These are phyloP conservation scores for Pseudocercospora eumusae DNA, from an alignment of 2,329 filamentous ascomycete species.

Conservation along the genomic window DNA sequence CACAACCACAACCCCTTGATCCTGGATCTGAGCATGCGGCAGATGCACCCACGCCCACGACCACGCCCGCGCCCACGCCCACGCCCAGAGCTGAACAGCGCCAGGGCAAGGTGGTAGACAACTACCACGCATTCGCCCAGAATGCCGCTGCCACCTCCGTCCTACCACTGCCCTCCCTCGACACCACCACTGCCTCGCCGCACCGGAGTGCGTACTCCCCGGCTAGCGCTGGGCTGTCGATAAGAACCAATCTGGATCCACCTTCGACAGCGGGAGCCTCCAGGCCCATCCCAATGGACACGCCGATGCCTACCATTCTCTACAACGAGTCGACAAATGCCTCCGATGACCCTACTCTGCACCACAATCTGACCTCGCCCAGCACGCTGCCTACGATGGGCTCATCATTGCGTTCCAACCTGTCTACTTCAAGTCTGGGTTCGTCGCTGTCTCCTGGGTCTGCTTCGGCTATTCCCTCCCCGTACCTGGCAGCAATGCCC, in stretches of 20 bases:
- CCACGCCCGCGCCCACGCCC: not conserved
- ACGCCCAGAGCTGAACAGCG: conserved; percentile 6
- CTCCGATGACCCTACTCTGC: conserved; percentile 16
- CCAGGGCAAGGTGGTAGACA: not conserved
- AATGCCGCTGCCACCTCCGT: not conserved
- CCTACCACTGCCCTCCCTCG: conserved; percentile 2
- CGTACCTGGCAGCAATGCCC: conserved; percentile 50
- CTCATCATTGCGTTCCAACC: conserved; percentile 42
- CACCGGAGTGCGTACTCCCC: conserved; percentile 13
- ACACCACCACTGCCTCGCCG: conserved; percentile 7
- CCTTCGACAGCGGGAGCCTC: conserved; percentile 16
- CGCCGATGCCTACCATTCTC: conserved; percentile 26
- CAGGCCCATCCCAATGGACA: conserved; percentile 17
- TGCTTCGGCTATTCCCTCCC: conserved; percentile 50
- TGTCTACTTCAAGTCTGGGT: conserved; percentile 48
- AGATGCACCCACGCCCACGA: not conserved
- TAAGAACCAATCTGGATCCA: conserved; percentile 27
- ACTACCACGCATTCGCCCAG: conserved; percentile 9
- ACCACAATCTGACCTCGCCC: conserved; percentile 44
- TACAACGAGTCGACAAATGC: conserved; percentile 16
- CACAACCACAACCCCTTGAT: conserved; percentile 3
- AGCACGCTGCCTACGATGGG: conserved; percentile 33
- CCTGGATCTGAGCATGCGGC: not conserved
- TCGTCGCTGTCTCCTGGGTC: conserved; percentile 50
- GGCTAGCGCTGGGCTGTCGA: conserved; percentile 28